Conservation (phyloP, 768 basidiomycete genomes). For the Suillus subalutaceus region DNA sequence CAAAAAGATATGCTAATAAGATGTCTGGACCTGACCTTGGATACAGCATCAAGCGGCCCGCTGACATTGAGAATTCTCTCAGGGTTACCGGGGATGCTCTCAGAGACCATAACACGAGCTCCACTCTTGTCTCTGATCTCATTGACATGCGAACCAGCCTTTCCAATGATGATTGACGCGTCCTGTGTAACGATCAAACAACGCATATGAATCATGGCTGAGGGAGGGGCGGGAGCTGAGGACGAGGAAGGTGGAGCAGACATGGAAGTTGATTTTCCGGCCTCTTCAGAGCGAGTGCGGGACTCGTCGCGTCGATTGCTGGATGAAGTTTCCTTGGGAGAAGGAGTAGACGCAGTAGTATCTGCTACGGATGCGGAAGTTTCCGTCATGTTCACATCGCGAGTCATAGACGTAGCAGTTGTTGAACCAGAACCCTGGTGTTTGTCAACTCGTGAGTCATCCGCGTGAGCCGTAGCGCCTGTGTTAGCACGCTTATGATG, state of each 20-base stretch:
- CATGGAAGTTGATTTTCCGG: conserved; percentile 46
- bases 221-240: conserved; percentile 53
- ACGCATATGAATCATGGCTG: conserved; percentile 93
- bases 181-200: conserved; percentile 99
- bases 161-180: conserved; percentile 98
- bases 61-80: conserved; percentile 97
- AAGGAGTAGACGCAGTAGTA: conserved; percentile 58
- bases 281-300: conserved; percentile 38
- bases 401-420: conserved; percentile 40
- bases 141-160: conserved; percentile 93
- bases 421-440: conserved; percentile 47
- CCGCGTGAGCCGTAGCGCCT: conserved; percentile 61
- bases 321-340: conserved; percentile 49
- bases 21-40: conserved; percentile 68
- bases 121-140: conserved; percentile 98
- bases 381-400: conserved; percentile 72
- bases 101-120: conserved; percentile 95
- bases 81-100: conserved; percentile 99
- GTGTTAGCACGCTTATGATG: conserved; percentile 84
- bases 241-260: conserved; percentile 55
- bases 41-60: conserved; percentile 96
- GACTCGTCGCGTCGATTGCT: conserved; percentile 47
- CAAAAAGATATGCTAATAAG: conserved; percentile 7
- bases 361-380: conserved; percentile 39
- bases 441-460: conserved; percentile 58